Percentiles rank a stretch among this genome's conserved stretches.
Evolutionary conservation across 2,329 filamentous ascomycete species (phyloP).

Genomic region (Stemphylium lycopersici): DNA sequence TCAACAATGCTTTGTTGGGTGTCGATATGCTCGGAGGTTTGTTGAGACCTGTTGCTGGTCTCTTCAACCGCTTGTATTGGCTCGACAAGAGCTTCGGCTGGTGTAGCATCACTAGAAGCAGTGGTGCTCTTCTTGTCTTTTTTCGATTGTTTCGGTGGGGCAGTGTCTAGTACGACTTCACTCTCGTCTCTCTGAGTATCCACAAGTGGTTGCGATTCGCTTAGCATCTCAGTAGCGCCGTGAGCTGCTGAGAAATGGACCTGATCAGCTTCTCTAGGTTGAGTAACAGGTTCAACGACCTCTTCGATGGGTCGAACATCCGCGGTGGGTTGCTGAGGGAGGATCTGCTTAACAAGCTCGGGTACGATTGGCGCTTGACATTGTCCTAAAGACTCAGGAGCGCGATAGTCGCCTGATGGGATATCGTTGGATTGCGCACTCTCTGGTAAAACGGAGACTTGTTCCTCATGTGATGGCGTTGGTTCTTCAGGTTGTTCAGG

Average conservation of each 20-base stretch:
- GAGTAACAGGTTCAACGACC: neutral
- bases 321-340: neutral
- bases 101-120: constrained; percentile 18
- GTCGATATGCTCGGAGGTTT: constrained; percentile 1
- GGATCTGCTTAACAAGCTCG: neutral
- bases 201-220: constrained; percentile 4
- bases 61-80: constrained; percentile 5
- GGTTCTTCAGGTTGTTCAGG: neutral
- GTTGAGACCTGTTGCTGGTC: neutral
- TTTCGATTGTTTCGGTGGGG: constrained; percentile 31
- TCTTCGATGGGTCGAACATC: neutral
- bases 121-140: constrained; percentile 34
- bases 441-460: constrained; percentile 1
- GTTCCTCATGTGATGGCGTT: neutral
- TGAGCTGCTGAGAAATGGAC: neutral
- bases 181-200: constrained; percentile 13
- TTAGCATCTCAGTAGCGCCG: constrained; percentile 7
- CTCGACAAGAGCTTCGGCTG: constrained; percentile 8
- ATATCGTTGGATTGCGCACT: neutral
- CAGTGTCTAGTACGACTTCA: constrained; percentile 21
- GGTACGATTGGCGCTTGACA: neutral
- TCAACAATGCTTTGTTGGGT: constrained; percentile 1
- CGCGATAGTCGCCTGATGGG: neutral
- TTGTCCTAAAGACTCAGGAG: neutral
- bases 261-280: constrained; percentile 10